Evolutionary conservation across 2,329 filamentous ascomycete genomes (phyloP).

Genomic region (Penicillium janthinellum): DNA sequence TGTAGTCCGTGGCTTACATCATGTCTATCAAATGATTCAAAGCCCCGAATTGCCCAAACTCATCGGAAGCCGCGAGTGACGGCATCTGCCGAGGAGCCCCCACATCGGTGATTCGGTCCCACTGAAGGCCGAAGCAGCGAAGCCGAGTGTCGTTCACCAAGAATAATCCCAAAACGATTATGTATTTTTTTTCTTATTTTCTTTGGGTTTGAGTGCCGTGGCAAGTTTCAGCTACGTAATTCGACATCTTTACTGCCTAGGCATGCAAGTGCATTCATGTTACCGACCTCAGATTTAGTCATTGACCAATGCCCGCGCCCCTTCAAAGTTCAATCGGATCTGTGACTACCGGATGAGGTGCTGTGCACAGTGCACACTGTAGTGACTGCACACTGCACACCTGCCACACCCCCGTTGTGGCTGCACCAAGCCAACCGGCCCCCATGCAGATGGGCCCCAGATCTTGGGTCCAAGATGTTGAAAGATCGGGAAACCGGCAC

Average conservation of each 20-base stretch:
- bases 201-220: neutral
- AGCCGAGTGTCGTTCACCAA: neutral
- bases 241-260: neutral
- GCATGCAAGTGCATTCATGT: neutral
- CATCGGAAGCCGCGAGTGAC: neutral
- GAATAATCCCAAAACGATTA: neutral
- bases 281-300: too few species aligned
- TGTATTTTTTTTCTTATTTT: neutral
- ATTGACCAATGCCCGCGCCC: neutral
- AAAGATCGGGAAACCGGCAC: slow-evolving; percentile 4
- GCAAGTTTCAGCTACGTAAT: neutral
- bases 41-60: neutral
- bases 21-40: too few species aligned
- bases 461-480: neutral
- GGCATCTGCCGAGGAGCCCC: neutral
- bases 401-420: neutral
- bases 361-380: too few species aligned
- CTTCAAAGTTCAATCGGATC: neutral
- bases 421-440: too few species aligned
- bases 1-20: too few species aligned
- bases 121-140: slow-evolving; percentile 6
- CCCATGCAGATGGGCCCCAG: neutral
- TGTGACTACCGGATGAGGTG: neutral
- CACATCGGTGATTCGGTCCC: slow-evolving; percentile 11
- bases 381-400: too few species aligned